Evolutionary conservation across 495 filamentous ascomycete species (phyloP).

Genomic region (Beverwykella pulmonaria): DNA sequence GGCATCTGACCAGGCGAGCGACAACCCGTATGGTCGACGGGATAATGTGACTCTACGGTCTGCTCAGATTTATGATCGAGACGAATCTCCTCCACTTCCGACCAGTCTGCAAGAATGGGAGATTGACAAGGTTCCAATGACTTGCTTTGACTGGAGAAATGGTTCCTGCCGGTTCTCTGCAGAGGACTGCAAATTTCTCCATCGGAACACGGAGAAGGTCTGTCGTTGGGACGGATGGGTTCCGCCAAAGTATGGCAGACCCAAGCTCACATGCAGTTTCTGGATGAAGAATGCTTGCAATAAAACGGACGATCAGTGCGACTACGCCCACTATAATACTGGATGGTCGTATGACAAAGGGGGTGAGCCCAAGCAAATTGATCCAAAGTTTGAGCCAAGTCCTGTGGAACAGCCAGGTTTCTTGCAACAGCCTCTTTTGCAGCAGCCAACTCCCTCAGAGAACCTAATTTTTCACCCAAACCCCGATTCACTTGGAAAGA

Average conservation of each 20-base stretch:
- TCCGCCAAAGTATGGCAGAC: slow-evolving; percentile 19
- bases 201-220: slow-evolving; percentile 11
- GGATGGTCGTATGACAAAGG: slow-evolving; percentile 6
- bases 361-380: not conserved
- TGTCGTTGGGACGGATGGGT: slow-evolving; percentile 17
- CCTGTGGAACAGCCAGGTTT: not conserved
- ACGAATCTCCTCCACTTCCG: not conserved
- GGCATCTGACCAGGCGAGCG: not conserved
- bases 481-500: too few species aligned
- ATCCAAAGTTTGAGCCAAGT: not conserved
- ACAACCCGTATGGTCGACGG: slow-evolving; percentile 18
- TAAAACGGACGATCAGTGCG: slow-evolving; percentile 9
- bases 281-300: slow-evolving; percentile 11
- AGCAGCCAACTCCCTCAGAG: not conserved
- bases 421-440: not conserved
- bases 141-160: slow-evolving; percentile 31
- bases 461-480: not conserved
- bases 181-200: slow-evolving; percentile 29
- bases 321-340: slow-evolving; percentile 24
- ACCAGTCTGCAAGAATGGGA: slow-evolving; percentile 1
- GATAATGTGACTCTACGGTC: not conserved
- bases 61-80: not conserved
- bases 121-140: slow-evolving; percentile 27
- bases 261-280: slow-evolving; percentile 23
- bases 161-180: slow-evolving; percentile 23